These are phyloP conservation scores for Fraxinus velutina DNA, from an alignment of 305 asterid genomes.

Conservation along the genomic window DNA sequence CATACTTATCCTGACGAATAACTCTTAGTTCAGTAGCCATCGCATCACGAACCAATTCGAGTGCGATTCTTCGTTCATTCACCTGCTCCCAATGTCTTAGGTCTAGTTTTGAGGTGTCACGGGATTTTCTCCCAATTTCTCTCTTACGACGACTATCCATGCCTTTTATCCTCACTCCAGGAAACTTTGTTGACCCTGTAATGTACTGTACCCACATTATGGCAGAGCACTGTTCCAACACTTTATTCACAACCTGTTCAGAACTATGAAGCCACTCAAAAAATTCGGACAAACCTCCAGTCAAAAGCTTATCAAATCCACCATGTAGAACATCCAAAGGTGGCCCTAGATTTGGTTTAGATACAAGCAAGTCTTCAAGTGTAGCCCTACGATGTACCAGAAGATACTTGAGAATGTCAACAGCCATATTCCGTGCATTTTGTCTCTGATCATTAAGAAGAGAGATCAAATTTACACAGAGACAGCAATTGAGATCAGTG, in stretches of 20 bases:
- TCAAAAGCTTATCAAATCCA: conserved; percentile 88
- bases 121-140: conserved; percentile 75
- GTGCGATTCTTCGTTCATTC: conserved; percentile 89
- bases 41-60: conserved; percentile 91
- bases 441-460: conserved; percentile 78
- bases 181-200: conserved; percentile 85
- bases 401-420: conserved; percentile 89
- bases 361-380: conserved; percentile 86
- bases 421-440: conserved; percentile 70
- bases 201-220: conserved; percentile 96
- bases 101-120: conserved; percentile 64
- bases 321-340: conserved; percentile 75
- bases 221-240: conserved; percentile 82
- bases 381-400: conserved; percentile 88
- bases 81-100: conserved; percentile 95
- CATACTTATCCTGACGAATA: conserved; percentile 97
- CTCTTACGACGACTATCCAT: conserved; percentile 96
- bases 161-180: conserved; percentile 90
- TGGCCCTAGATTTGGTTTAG: conserved; percentile 81
- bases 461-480: conserved; percentile 76
- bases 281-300: conserved; percentile 68
- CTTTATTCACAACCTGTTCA: conserved; percentile 61
- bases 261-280: conserved; percentile 77
- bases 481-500: conserved; percentile 88
- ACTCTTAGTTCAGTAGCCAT: conserved; percentile 97